Conservation (phyloP, 108 stramenopile genomes). For the Mayamaea pseudoterrestris region DNA sequence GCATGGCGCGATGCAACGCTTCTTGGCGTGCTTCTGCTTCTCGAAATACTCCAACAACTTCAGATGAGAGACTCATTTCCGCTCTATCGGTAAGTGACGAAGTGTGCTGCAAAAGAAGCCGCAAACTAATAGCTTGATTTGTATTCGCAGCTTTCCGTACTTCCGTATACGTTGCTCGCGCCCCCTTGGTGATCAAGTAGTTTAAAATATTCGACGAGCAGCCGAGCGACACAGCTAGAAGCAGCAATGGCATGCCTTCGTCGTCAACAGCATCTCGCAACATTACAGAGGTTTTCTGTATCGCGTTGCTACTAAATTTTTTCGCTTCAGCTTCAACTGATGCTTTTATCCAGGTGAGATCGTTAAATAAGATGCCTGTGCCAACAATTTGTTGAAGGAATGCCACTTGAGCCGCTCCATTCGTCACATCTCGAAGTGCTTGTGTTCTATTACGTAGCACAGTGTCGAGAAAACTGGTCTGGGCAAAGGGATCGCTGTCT, state of each 20-base stretch:
- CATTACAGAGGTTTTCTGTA: slow-evolving; percentile 6
- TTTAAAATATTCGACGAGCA: slow-evolving; percentile 14
- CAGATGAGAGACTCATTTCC: slow-evolving; percentile 13
- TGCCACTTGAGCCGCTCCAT: too few relatives aligned
- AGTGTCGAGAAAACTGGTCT: too few relatives aligned
- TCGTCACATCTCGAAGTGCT: too few relatives aligned
- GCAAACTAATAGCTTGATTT: slow-evolving; percentile 15
- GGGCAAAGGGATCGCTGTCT: too few relatives aligned
- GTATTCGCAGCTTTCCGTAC: slow-evolving; percentile 13
- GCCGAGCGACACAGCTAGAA: slow-evolving; percentile 26
- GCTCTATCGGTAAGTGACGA: slow-evolving; percentile 21
- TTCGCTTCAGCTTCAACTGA: slow-evolving; percentile 1
- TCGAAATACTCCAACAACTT: slow-evolving; percentile 11
- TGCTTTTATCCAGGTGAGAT: slow-evolving; percentile 23
- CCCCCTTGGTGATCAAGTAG: slow-evolving; percentile 18
- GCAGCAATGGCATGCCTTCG: slow-evolving; percentile 23
- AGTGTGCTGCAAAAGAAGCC: slow-evolving; percentile 16
- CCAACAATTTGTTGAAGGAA: too few relatives aligned
- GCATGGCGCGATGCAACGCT: slow-evolving; percentile 9
- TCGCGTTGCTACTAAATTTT: not conserved
- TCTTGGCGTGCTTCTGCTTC: slow-evolving; percentile 17
- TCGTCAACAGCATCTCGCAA: slow-evolving; percentile 16
- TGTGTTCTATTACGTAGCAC: too few relatives aligned
- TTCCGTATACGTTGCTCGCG: slow-evolving; percentile 14
- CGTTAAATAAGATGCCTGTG: slow-evolving; percentile 19